Evolutionary conservation across 2,329 filamentous ascomycete species (phyloP).

Genomic region (Didymella exigua): DNA sequence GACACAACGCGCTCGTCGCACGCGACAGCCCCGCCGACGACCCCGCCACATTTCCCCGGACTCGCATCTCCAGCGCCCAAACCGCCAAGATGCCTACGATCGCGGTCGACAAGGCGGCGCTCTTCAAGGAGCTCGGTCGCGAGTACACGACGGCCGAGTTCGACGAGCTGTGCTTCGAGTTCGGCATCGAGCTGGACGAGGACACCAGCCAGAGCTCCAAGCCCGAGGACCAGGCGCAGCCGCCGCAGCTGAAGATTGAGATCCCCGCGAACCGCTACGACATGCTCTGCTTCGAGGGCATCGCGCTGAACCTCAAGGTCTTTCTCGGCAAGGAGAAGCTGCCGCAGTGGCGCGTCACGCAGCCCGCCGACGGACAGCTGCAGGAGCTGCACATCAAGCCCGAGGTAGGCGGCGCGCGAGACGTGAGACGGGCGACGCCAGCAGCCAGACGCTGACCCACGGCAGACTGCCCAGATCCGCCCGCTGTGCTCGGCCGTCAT

Average conservation of each 20-base stretch:
- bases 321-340: conserved; percentile 78
- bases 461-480: conserved; percentile 75
- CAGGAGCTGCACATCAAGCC: conserved; percentile 81
- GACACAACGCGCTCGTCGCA: conserved; percentile 26
- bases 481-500: conserved; percentile 90
- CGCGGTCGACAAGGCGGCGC: conserved; percentile 90
- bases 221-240: conserved; percentile 65
- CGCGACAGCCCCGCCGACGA: conserved; percentile 34
- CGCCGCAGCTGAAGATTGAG: conserved; percentile 95
- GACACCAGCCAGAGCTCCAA: conserved; percentile 58
- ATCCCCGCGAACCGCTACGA: conserved; percentile 94
- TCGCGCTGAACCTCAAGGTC: conserved; percentile 93
- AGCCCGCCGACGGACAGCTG: conserved; percentile 73
- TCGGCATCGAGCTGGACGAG: conserved; percentile 96
- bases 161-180: conserved; percentile 97
- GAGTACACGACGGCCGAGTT: conserved; percentile 94
- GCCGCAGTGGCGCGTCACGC: conserved; percentile 78
- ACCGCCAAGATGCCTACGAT: conserved; percentile 85
- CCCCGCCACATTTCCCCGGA: conserved; percentile 35
- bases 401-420: conserved; percentile 52
- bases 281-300: conserved; percentile 97
- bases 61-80: conserved; percentile 12
- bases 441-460: conserved; percentile 20
- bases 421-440: too few relatives aligned
- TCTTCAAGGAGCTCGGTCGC: conserved; percentile 89